Evolutionary conservation across 768 basidiomycete species (phyloP).

Genomic region (Xanthoconium stramineum): DNA sequence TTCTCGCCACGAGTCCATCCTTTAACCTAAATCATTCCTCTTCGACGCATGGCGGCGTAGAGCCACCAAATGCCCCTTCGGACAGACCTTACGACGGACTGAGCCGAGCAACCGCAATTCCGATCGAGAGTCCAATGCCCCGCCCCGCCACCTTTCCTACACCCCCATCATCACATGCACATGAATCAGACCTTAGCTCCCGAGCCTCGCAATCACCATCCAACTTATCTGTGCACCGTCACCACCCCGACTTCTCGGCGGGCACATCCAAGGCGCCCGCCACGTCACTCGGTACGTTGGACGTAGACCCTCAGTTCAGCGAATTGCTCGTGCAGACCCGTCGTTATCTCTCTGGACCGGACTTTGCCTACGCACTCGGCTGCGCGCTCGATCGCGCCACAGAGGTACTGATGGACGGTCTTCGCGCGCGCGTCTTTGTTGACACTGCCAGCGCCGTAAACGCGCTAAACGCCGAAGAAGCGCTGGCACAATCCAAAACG

Average conservation of each 20-base stretch:
- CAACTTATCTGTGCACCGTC: conserved; percentile 22
- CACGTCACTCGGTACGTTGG: conserved; percentile 4
- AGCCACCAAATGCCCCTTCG: not conserved
- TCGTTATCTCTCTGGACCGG: conserved; percentile 55
- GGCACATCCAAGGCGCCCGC: not conserved
- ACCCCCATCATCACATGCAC: conserved; percentile 14
- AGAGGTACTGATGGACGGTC: conserved; percentile 56
- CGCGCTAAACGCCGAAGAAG: conserved; percentile 5
- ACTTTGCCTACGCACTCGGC: conserved; percentile 70
- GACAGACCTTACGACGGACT: conserved; percentile 2
- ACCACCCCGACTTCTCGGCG: not conserved
- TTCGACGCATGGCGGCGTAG: not conserved
- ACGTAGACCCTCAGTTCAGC: conserved; percentile 43
- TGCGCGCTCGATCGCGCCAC: conserved; percentile 71
- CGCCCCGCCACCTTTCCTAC: conserved; percentile 18
- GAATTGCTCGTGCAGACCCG: conserved; percentile 69
- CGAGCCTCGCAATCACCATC: conserved; percentile 26
- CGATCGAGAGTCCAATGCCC: conserved; percentile 12
- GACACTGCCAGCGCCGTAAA: conserved; percentile 20
- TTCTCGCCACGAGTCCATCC: not conserved
- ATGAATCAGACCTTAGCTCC: conserved; percentile 21
- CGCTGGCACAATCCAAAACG: conserved; percentile 3
- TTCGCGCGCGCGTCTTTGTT: conserved; percentile 64
- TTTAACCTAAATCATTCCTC: not conserved
- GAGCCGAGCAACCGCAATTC: conserved; percentile 16